phyloP scores from a whole-genome alignment of 108 stramenopile species.

The Chaetoceros muelleri region DNA sequence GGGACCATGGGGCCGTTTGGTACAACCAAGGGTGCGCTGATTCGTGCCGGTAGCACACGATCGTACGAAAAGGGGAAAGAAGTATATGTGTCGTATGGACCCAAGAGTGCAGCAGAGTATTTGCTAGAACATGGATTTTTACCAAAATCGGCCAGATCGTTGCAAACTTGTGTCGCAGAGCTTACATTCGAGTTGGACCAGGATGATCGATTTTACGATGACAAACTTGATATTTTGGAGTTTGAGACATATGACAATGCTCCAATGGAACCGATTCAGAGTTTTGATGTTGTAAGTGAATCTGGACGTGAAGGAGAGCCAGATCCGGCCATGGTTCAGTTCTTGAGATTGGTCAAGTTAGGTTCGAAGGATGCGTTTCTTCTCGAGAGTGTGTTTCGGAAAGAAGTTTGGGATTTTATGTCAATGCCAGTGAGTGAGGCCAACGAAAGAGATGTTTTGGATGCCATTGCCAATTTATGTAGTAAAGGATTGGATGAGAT shows the following conservation, averaged over 20 bases:
- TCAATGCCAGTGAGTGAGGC: conserved; percentile 71
- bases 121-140: conserved; percentile 87
- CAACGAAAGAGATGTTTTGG: conserved; percentile 70
- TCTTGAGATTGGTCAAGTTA: conserved; percentile 61
- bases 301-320: conserved; percentile 58
- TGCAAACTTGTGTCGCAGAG: conserved; percentile 25
- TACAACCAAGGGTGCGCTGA: conserved; percentile 51
- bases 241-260: conserved; percentile 77
- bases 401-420: conserved; percentile 94
- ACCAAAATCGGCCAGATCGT: conserved; percentile 35
- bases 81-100: conserved; percentile 73
- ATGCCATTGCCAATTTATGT: conserved; percentile 45
- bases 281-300: conserved; percentile 61
- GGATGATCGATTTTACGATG: conserved; percentile 75
- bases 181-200: conserved; percentile 64
- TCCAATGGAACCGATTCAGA: conserved; percentile 71
- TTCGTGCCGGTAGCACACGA: conserved; percentile 22
- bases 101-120: conserved; percentile 85
- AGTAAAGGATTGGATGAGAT: conserved; percentile 49
- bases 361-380: conserved; percentile 86
- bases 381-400: conserved; percentile 86
- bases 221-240: conserved; percentile 81
- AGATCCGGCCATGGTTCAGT: conserved; percentile 85
- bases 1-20: conserved; percentile 62
- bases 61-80: conserved; percentile 45